Base-by-base conservation (phyloP, 371 early-diverging fungal genomes). In the Haplosporangium sp. region DNA sequence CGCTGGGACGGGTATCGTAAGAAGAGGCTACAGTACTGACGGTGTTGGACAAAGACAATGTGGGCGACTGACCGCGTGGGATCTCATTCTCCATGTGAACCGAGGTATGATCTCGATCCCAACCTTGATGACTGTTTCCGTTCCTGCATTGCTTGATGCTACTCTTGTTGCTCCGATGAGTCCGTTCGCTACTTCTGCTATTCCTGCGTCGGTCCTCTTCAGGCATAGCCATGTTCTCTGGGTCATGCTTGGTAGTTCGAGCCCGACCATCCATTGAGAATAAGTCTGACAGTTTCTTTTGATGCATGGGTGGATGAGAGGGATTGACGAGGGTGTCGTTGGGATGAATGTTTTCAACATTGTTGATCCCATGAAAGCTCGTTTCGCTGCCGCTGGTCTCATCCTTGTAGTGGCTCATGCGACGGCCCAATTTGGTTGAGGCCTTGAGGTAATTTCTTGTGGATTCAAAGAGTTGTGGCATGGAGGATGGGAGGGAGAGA, bases 401-500 rank as follows among this genome's bases (percentile, higher is more conserved):
- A 21, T 71, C 67, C 16, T 55, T 66, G 61, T 67, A 57, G 47
- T 48, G 47, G 68, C 73, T 77, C 79, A 77, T 68, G 13, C 72
- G 64, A 43, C 79, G 68, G 20, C 79, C 79, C 12, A 77, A 55
- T n/a, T 45, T 52, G 50, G 72, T 71, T 10, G 79, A 72, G 7
- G 64, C 55, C 42, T 67, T 72, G 37, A 77, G 69, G 53, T 72
- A 77, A 46, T 67, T 64, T 43, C 61, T 53, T 4, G 79, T 77
- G 10, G 79, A 72, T 68, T 77, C 72, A 20, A 77, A 54, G 29
- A 77, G 23, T 59, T 77, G 79, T 8, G 68, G 12, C 72, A 77
- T 77, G 9, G 14, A 13, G 46, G 38, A 29, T 41, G 48, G 36
- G 46, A 40, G 41, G 56, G 23, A 7, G 18, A n/a, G 8, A 38